A percentile compares a stretch with the other conserved stretches of the same genome.
phyloP scores from a whole-genome alignment of 257 asterid genomes.

The Ballota nigra region DNA sequence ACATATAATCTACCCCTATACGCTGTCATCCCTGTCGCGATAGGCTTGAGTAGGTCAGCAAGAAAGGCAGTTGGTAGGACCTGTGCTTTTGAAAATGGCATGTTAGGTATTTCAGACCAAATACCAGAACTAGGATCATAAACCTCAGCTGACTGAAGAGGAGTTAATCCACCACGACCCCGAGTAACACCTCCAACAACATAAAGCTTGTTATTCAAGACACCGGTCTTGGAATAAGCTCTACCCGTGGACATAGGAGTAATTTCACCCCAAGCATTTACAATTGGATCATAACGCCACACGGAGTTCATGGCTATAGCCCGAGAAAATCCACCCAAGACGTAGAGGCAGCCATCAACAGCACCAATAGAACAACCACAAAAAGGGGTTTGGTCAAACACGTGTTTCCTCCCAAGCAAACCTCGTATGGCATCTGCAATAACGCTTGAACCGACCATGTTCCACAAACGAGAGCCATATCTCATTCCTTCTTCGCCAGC shows the following conservation, averaged over 20 bases:
- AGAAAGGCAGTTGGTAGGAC: constrained; percentile 83
- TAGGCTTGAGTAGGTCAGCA: constrained; percentile 87
- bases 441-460: constrained; percentile 51
- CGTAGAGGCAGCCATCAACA: constrained; percentile 77
- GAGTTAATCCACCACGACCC: constrained; percentile 66
- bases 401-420: constrained; percentile 65
- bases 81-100: constrained; percentile 91
- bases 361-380: constrained; percentile 93
- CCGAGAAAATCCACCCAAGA: constrained; percentile 68
- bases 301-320: constrained; percentile 56
- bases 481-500: constrained; percentile 41
- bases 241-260: constrained; percentile 73
- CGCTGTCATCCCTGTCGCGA: constrained; percentile 89
- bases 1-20: constrained; percentile 81
- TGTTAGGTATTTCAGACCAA: constrained; percentile 84
- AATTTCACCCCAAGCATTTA: constrained; percentile 68
- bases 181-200: constrained; percentile 92
- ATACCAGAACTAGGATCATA: constrained; percentile 66
- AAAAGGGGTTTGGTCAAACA: constrained; percentile 57
- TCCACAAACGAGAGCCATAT: constrained; percentile 55
- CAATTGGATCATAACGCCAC: constrained; percentile 72
- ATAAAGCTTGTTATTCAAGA: constrained; percentile 67
- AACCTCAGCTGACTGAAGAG: constrained; percentile 90
- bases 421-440: constrained; percentile 66
- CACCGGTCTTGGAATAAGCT: constrained; percentile 80